Base-by-base conservation (phyloP, 2,329 filamentous ascomycete genomes). In the Fragosphaeria purpurea region DNA sequence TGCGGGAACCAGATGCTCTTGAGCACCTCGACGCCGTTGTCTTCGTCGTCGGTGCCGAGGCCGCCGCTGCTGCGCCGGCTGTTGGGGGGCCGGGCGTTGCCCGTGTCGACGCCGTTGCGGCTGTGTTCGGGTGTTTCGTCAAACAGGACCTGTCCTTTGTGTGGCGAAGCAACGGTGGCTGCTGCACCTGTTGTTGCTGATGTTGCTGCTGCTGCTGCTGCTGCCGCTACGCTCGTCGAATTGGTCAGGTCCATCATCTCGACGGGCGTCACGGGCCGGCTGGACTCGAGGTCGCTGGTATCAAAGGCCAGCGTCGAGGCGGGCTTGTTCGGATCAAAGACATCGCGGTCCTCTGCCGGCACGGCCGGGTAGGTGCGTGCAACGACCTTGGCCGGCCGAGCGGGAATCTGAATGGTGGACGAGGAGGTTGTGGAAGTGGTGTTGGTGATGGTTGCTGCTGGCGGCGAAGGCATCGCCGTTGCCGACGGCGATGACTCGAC, bases 1-100 rank as follows among this genome's bases (percentile, higher is more conserved):
- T 73, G 71, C 9, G 78, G 77, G 13, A 79, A 71, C 55, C 73
- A 80, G 52, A 80, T 75, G 54, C 72, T 82, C 46, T 79, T 78
- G 35, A 79, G 61, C 4, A 73, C 64, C 43, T 74, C 70, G 1
- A 70, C 69, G 7, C 65, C 70, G 7, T 70, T 67, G 11, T 41
- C 50, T 8, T 53, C 49, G 6, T 59, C 59, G 40, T 4, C 57
- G 50, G 12, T 32, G 47, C 38, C 47, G 2, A 47, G 8, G 7
- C 33, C 46, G 35, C 22, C 41, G 33, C 22, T n/a, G n/a, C 13
- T 8, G 44, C n/a, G 35, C 7, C 7, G 35, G 35, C 35, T 11
- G 35, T 11, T 11, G 35, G 35, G 35, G 11, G 11, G 35, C 35
- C 35, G 35, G 35, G 12, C 4, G 35, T 37, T 37, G 35, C 35